Evolutionary conservation across 306 rosid species (phyloP).

Genomic region (Lablab purpureus): DNA sequence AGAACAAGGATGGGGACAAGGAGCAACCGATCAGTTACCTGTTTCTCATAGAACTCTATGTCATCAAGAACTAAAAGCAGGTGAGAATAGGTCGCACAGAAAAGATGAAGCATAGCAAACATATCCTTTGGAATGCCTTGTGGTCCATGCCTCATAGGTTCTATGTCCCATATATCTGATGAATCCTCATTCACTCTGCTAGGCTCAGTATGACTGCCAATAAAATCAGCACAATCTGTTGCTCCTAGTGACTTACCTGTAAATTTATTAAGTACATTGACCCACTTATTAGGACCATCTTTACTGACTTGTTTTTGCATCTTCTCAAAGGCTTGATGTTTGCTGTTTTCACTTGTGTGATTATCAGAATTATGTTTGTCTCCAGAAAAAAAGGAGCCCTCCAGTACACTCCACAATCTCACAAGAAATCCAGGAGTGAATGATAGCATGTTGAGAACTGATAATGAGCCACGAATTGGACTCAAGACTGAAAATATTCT

Average conservation of each 20-base stretch:
- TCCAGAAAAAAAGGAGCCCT: constrained; percentile 67
- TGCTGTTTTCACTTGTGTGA: constrained; percentile 51
- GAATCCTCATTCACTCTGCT: constrained; percentile 58
- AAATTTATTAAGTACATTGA: constrained; percentile 71
- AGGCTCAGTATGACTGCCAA: constrained; percentile 57
- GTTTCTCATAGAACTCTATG: constrained; percentile 96
- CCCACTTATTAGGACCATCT: constrained; percentile 84
- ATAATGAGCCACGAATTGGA: constrained; percentile 74
- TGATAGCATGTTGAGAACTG: constrained; percentile 90
- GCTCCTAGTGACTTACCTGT: constrained; percentile 76
- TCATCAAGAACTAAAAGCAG: constrained; percentile 94
- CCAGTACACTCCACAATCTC: constrained; percentile 77
- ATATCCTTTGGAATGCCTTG: constrained; percentile 77
- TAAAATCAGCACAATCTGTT: constrained; percentile 44
- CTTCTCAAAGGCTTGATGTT: constrained; percentile 57
- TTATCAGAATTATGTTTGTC: constrained; percentile 49
- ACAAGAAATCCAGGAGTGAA: constrained; percentile 92
- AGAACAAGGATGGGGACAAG: constrained; percentile 26
- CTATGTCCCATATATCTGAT: constrained; percentile 81
- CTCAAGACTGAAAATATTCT: constrained; percentile 72
- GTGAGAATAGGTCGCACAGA: constrained; percentile 93
- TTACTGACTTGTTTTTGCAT: constrained; percentile 60
- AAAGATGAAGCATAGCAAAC: constrained; percentile 84
- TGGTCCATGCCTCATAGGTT: constrained; percentile 79
- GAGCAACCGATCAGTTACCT: constrained; percentile 58